Evolutionary conservation across 2,329 filamentous ascomycete species (phyloP).

Genomic region (Knoxdaviesia capensis): DNA sequence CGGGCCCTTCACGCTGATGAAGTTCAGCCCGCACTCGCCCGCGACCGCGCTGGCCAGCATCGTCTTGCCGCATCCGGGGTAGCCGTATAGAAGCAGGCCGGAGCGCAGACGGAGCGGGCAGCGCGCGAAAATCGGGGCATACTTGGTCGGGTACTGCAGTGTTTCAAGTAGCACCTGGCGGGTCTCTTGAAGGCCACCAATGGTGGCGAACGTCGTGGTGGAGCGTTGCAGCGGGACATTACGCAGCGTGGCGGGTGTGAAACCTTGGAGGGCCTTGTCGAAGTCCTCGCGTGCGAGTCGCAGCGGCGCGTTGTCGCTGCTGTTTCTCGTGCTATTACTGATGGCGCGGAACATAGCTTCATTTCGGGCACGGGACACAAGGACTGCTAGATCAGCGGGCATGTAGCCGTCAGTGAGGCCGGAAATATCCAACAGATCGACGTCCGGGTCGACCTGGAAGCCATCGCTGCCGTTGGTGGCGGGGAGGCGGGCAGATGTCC

Average conservation of each 20-base stretch:
- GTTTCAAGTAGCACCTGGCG: conserved; percentile 87
- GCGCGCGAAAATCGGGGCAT: conserved; percentile 91
- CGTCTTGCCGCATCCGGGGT: conserved; percentile 91
- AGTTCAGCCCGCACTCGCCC: conserved; percentile 92
- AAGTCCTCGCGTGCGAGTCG: conserved; percentile 60
- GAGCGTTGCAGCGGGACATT: conserved; percentile 90
- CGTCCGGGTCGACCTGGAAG: conserved; percentile 52
- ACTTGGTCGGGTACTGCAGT: conserved; percentile 89
- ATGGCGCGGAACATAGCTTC: conserved; percentile 83
- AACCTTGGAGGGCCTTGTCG: conserved; percentile 65
- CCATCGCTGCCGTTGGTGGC: conserved; percentile 24
- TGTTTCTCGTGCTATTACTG: conserved; percentile 23
- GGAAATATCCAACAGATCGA: conserved; percentile 85
- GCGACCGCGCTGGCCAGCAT: conserved; percentile 91
- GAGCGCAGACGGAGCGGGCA: conserved; percentile 90
- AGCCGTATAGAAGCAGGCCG: conserved; percentile 82
- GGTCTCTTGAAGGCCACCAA: conserved; percentile 73
- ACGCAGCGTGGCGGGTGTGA: conserved; percentile 83
- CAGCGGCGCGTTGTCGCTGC: conserved; percentile 28
- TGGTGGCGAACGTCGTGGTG: conserved; percentile 78
- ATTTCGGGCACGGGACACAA: conserved; percentile 73
- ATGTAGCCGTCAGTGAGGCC: conserved; percentile 95
- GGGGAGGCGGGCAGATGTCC: conserved; percentile 2
- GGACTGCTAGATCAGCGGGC: conserved; percentile 76
- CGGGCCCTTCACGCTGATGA: conserved; percentile 94